A percentile compares a stretch with the other conserved stretches of the same genome.
Conservation (phyloP, 495 filamentous ascomycete genomes). For the Daldinia bambusicola region DNA sequence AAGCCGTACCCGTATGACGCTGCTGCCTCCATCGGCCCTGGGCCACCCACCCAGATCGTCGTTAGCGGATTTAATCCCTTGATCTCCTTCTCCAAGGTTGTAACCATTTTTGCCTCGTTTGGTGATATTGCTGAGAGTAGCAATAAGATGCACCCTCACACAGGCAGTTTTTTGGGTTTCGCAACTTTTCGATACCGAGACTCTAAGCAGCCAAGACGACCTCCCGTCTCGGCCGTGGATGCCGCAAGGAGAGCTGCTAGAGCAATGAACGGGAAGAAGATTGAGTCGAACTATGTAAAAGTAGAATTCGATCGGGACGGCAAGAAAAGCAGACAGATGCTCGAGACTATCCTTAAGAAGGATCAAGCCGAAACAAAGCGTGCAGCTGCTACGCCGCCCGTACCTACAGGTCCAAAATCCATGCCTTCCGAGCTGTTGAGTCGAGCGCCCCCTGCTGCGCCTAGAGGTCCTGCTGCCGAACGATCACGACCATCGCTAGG, state of each 20-base stretch:
- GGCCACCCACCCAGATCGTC: conserved; percentile 87
- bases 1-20: conserved; percentile 81
- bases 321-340: conserved; percentile 75
- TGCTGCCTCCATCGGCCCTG: conserved; percentile 83
- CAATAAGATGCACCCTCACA: conserved; percentile 91
- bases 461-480: conserved; percentile 84
- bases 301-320: conserved; percentile 92
- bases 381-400: conserved; percentile 45
- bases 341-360: conserved; percentile 74
- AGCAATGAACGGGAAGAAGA: conserved; percentile 71
- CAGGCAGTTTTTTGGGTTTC: conserved; percentile 91
- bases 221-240: conserved; percentile 71
- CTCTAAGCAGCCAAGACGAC: conserved; percentile 59
- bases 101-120: conserved; percentile 82
- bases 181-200: conserved; percentile 91
- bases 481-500: conserved; percentile 49
- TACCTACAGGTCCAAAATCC: conserved; percentile 55
- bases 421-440: conserved; percentile 55
- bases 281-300: conserved; percentile 76
- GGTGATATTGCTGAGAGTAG: conserved; percentile 89
- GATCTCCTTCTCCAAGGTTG: conserved; percentile 78
- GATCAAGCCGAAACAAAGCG: conserved; percentile 63
- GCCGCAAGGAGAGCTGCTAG: conserved; percentile 82
- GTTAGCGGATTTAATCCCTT: conserved; percentile 95
- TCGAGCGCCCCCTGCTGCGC: conserved; percentile 81